Evolutionary conservation across 2,329 filamentous ascomycete species (phyloP).

Genomic region (Arthroderma sp.): DNA sequence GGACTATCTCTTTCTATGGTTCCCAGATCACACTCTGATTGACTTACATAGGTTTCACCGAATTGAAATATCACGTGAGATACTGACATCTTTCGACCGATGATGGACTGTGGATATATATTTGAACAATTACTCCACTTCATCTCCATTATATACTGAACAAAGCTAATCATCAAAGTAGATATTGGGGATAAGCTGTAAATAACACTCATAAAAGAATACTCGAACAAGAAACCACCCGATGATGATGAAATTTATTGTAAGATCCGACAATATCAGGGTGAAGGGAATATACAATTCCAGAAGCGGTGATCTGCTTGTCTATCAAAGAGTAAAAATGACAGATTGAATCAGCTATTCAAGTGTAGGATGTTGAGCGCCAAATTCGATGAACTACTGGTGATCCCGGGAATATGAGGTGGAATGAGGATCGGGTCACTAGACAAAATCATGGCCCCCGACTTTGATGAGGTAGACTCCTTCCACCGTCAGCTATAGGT

Average conservation of each 20-base stretch:
- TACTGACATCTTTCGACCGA: background rate
- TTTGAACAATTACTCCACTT: constrained; percentile 3
- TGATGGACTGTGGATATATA: constrained; percentile 8
- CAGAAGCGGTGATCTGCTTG: constrained; percentile 9
- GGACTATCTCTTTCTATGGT: too few species aligned
- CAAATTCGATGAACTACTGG: constrained; percentile 21
- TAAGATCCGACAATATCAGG: constrained; percentile 18
- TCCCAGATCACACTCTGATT: too few species aligned
- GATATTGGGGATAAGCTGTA: constrained; percentile 16
- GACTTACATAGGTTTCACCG: constrained; percentile 5
- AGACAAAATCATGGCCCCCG: constrained; percentile 17
- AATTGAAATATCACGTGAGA: constrained; percentile 1
- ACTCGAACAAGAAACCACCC: constrained; percentile 16
- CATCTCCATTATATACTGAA: background rate
- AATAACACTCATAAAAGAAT: constrained; percentile 17
- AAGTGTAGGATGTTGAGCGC: constrained; percentile 10
- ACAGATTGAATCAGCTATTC: constrained; percentile 1
- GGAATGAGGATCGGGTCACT: constrained; percentile 19
- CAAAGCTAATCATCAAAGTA: constrained; percentile 3
- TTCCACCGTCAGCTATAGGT: too few species aligned
- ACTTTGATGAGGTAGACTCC: constrained; percentile 22
- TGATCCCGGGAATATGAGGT: constrained; percentile 20
- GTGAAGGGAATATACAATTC: constrained; percentile 8
- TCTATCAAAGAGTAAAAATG: constrained; percentile 9
- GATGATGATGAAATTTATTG: constrained; percentile 19